A percentile compares a stretch with the other conserved stretches of the same genome.
Evolutionary conservation across 768 basidiomycete species (phyloP).

Genomic region (Gautieria morchelliformis): DNA sequence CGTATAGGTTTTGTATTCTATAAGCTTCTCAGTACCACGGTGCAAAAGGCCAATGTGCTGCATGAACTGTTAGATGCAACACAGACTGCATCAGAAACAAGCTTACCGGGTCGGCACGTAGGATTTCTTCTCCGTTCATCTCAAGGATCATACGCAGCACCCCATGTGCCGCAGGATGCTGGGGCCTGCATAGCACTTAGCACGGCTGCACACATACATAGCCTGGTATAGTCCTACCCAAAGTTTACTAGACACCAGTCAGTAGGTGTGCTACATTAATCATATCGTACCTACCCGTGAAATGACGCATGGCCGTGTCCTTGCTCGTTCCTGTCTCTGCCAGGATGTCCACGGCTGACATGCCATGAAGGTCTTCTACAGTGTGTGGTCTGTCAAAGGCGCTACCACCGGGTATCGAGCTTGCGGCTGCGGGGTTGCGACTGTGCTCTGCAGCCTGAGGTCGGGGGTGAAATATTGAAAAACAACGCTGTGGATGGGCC

Average conservation of each 20-base stretch:
- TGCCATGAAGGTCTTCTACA: conserved; percentile 78
- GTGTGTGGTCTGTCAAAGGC: conserved; percentile 45
- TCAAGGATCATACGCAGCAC: conserved; percentile 96
- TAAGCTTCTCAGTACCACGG: conserved; percentile 96
- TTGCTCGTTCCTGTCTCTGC: conserved; percentile 59
- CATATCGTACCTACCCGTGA: conserved; percentile 59
- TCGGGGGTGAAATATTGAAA: conserved; percentile 27
- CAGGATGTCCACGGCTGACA: conserved; percentile 72
- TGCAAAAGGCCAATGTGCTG: conserved; percentile 94
- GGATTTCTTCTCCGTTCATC: conserved; percentile 92
- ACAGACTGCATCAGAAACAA: conserved; percentile 5
- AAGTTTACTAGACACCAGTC: conserved; percentile 66
- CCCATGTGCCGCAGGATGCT: conserved; percentile 98
- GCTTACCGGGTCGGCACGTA: conserved; percentile 75
- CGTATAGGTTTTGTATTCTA: conserved; percentile 97
- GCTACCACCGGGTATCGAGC: conserved; percentile 19
- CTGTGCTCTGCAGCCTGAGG: conserved; percentile 14
- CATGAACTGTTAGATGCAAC: conserved; percentile 6
- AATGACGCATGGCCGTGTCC: conserved; percentile 83
- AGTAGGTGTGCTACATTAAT: conserved; percentile 11
- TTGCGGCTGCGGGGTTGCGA: conserved; percentile 17
- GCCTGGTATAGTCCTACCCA: conserved; percentile 38
- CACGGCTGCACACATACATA: not conserved
- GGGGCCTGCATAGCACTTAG: conserved; percentile 46
- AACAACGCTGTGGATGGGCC: conserved; percentile 29